phyloP scores from a whole-genome alignment of 1,284 basidiomycete genomes.

The Ustilago esculenta region DNA sequence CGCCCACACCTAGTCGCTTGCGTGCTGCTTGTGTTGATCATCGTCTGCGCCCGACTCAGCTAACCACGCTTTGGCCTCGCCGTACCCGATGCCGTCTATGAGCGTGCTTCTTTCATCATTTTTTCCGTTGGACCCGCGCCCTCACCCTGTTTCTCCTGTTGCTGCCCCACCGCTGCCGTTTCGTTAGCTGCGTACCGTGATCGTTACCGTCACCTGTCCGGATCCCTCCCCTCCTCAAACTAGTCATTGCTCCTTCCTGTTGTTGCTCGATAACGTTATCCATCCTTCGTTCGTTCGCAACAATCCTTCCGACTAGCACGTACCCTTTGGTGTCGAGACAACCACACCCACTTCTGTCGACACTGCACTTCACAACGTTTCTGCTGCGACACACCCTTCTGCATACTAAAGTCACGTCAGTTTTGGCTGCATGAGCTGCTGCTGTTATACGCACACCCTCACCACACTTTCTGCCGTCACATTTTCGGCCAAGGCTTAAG shows the following conservation, averaged over 20 bases:
- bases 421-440: conserved; percentile 15
- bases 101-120: conserved; percentile 27
- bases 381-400: conserved; percentile 4
- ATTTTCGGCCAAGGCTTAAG: not conserved
- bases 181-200: too few species aligned
- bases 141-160: not conserved
- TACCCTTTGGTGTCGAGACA: conserved; percentile 7
- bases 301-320: conserved; percentile 3
- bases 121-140: conserved; percentile 8
- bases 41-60: conserved; percentile 18
- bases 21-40: conserved; percentile 33
- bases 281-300: conserved; percentile 5
- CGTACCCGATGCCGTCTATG: conserved; percentile 32
- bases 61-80: too few species aligned
- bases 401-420: conserved; percentile 21
- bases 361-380: not conserved
- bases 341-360: conserved; percentile 2
- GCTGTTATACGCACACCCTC: conserved; percentile 17
- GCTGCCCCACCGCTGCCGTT: too few species aligned
- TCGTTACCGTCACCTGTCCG: not conserved
- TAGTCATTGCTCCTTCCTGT: not conserved
- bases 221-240: conserved; percentile 2
- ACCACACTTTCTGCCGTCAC: conserved; percentile 27
- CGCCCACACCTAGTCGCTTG: conserved; percentile 7
- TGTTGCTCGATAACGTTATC: conserved; percentile 23